Base-by-base conservation (phyloP, 306 rosid species). In the Cyamopsis tetragonoloba region DNA sequence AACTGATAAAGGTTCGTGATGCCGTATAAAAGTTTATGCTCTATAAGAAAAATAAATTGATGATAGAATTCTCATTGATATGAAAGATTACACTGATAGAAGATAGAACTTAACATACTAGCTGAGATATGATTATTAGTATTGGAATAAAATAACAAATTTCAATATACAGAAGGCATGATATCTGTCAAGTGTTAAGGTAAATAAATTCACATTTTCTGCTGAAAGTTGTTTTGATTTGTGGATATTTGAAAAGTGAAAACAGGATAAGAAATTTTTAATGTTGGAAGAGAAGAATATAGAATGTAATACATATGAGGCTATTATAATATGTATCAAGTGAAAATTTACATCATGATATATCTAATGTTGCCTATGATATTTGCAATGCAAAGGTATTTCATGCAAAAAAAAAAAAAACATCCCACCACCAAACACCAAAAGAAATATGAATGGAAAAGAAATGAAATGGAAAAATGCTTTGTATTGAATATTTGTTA, bases 391-490 rank as follows among this genome's bases (percentile, higher is more conserved):
- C 65, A 71, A 35, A 30, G 57, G 15, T 19, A 18, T 61, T 23
- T 43, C 42, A 4, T 59, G 38, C 61, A 62, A 31, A n/a, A n/a
- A n/a, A n/a, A n/a, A n/a, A n/a, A n/a, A n/a, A n/a, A 55, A 54
- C 68, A 34, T 43, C 20, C 20, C 43, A 68, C 26, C 65, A 11
- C 38, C 41, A 17, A 31, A 43, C 76, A 62, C 32, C 38, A 20
- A 32, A 6, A 39, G 18, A 6, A 30, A 55, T 7, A 62, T 50
- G 41, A 63, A 50, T 3, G 41, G 6, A 9, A 42, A 39, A 20
- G 5, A 22, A 4, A 22, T 13, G 20, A n/a, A n/a, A n/a, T n/a
- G 31, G 6, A 32, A 75, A 68, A 26, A 2, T 60, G 14, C 8
- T 11, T 11, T 61, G 61, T 43, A 28, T 44, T 34, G 28, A 32